A percentile compares a stretch with the other conserved stretches of the same genome.
phyloP scores from a whole-genome alignment of 2,329 filamentous ascomycete species.

The Neodidymelliopsis sp. region DNA sequence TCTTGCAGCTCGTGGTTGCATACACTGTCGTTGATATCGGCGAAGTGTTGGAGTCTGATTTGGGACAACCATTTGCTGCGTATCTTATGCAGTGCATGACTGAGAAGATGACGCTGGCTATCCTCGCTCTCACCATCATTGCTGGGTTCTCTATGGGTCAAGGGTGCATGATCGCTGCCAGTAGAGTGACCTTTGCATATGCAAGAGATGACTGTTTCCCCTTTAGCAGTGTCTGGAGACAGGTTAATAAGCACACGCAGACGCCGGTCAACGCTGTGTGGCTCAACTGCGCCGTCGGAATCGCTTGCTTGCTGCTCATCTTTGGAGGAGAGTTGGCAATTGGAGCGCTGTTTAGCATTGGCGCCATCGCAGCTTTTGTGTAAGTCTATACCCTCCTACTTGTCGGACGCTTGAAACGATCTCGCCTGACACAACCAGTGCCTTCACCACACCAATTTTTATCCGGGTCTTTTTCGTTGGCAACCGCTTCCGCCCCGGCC shows the following conservation, averaged over 20 bases:
- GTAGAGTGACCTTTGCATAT: conserved; percentile 75
- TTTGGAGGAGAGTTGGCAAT: conserved; percentile 70
- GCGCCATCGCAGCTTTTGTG: conserved; percentile 72
- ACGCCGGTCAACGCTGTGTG: conserved; percentile 77
- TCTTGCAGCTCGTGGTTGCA: conserved; percentile 75
- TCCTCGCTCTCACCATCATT: conserved; percentile 71
- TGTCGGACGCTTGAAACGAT: not conserved
- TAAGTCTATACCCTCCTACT: conserved; percentile 24
- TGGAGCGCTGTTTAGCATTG: conserved; percentile 74
- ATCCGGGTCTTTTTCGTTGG: conserved; percentile 68
- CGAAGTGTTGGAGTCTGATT: conserved; percentile 64
- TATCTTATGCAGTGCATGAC: conserved; percentile 72
- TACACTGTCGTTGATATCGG: conserved; percentile 73
- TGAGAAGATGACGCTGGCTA: conserved; percentile 65
- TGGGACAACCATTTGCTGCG: conserved; percentile 75
- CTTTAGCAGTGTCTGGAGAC: conserved; percentile 63
- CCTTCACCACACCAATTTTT: conserved; percentile 66
- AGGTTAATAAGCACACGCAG: conserved; percentile 66
- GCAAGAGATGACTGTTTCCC: conserved; percentile 76
- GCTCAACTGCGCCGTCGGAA: conserved; percentile 68
- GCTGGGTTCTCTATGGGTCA: conserved; percentile 77
- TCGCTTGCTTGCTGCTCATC: conserved; percentile 68
- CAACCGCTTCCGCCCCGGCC: conserved; percentile 69
- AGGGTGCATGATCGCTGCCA: conserved; percentile 73
- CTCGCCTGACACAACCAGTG: conserved; percentile 21